Conservation (phyloP, 441 rosid genomes). For the Eutrema salsugineum region DNA sequence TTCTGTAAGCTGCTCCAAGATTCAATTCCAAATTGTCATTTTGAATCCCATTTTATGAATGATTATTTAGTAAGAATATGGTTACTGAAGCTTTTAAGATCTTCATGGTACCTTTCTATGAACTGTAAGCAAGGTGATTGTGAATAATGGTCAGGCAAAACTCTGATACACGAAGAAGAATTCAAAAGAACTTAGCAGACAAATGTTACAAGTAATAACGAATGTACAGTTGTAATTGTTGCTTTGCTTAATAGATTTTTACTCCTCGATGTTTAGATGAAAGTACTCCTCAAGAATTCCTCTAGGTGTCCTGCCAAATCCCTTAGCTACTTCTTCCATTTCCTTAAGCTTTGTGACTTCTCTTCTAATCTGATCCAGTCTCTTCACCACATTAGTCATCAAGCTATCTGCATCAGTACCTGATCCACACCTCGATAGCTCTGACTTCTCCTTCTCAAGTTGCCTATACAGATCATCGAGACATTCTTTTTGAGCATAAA, state of each 20-base stretch:
- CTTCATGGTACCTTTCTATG: background rate
- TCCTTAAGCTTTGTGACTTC: conserved; percentile 58
- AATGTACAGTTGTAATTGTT: conserved; percentile 12
- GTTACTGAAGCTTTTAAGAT: background rate
- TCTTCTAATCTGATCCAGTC: conserved; percentile 54
- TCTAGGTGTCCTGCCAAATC: conserved; percentile 68
- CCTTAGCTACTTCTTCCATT: conserved; percentile 75
- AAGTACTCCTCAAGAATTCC: conserved; percentile 50
- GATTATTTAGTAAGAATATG: background rate
- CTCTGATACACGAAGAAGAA: background rate
- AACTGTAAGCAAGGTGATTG: background rate
- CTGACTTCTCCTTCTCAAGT: conserved; percentile 63
- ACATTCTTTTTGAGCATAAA: conserved; percentile 56
- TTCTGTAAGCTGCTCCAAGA: background rate
- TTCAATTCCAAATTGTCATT: background rate
- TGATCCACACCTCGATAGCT: conserved; percentile 28
- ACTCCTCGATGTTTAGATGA: conserved; percentile 43
- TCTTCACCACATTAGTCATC: conserved; percentile 36
- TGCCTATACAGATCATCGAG: conserved; percentile 56
- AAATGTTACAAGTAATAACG: background rate
- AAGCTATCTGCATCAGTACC: conserved; percentile 31
- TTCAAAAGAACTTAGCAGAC: background rate
- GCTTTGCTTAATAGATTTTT: background rate
- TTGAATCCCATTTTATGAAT: background rate
- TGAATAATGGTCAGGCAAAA: background rate